Evolutionary conservation across 2,329 filamentous ascomycete species (phyloP).

Genomic region (Pseudovirgaria hyperparasitica): DNA sequence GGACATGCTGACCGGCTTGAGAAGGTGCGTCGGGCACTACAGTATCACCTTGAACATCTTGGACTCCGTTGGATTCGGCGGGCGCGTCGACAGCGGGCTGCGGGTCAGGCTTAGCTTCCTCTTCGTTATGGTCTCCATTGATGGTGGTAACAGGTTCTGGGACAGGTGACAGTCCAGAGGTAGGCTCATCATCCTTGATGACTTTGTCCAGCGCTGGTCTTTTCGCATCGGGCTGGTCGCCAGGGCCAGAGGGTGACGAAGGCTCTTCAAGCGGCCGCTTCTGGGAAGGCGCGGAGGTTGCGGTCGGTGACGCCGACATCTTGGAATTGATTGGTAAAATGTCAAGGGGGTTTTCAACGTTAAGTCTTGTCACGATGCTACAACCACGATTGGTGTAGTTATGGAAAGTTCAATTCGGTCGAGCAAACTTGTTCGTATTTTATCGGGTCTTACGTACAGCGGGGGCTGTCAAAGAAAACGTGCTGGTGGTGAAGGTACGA

Average conservation of each 20-base stretch:
- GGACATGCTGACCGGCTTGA: constrained; percentile 27
- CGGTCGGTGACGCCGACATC: constrained; percentile 34
- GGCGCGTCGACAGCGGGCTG: constrained; percentile 12
- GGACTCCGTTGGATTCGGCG: constrained; percentile 32
- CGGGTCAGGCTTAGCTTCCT: constrained; percentile 14
- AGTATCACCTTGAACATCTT: constrained; percentile 55
- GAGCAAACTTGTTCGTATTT: constrained; percentile 32
- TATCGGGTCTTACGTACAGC: constrained; percentile 50
- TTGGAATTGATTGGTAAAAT: constrained; percentile 8
- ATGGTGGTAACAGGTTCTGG: constrained; percentile 16
- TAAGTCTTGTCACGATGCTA: background rate
- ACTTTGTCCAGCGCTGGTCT: constrained; percentile 91
- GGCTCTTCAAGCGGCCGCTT: constrained; percentile 97
- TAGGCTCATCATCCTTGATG: constrained; percentile 53
- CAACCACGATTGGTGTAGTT: constrained; percentile 5
- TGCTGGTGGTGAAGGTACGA: constrained; percentile 56
- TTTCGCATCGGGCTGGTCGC: constrained; percentile 93
- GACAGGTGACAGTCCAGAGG: constrained; percentile 24
- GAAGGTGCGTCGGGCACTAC: constrained; percentile 52
- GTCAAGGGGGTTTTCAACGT: constrained; percentile 1
- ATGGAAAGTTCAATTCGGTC: constrained; percentile 25
- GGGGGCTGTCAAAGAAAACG: constrained; percentile 78
- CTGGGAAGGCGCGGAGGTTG: constrained; percentile 46
- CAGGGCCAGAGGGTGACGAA: constrained; percentile 82
- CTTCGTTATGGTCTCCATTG: constrained; percentile 18